These are phyloP conservation scores for Chrysoporthe austroafricana DNA, from an alignment of 2,329 filamentous ascomycete genomes.

Conservation along the genomic window DNA sequence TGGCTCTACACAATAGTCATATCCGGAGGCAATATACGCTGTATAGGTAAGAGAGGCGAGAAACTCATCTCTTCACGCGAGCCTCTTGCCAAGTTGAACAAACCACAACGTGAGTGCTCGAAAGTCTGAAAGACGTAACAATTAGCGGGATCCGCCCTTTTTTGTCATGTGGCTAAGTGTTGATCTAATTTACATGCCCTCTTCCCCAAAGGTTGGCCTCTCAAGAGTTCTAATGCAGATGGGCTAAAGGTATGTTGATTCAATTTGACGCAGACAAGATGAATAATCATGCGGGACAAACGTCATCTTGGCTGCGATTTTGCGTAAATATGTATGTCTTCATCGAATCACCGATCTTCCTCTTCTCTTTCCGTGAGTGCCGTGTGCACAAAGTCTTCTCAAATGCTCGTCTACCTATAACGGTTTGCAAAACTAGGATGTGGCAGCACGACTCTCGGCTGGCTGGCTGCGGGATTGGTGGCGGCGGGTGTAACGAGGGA, in stretches of 20 bases:
- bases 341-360: not conserved
- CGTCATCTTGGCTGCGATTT: constrained; percentile 3
- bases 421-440: not conserved
- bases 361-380: constrained; percentile 12
- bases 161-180: constrained; percentile 6
- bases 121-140: not conserved
- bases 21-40: too few species aligned
- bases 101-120: not conserved
- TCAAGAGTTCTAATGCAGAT: not conserved
- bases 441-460: constrained; percentile 23
- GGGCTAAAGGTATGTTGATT: not conserved
- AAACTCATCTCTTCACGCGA: not conserved
- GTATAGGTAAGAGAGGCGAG: too few species aligned
- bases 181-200: not conserved
- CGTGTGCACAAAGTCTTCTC: not conserved
- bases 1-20: not conserved
- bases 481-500: constrained; percentile 46
- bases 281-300: constrained; percentile 1
- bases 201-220: not conserved
- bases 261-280: not conserved
- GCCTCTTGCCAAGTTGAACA: not conserved
- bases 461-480: constrained; percentile 55
- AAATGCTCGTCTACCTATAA: not conserved
- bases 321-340: constrained; percentile 3
- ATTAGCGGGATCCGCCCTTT: not conserved